phyloP scores from a whole-genome alignment of 371 early-diverging fungal genomes.

The Lichtheimia hyalospora region DNA sequence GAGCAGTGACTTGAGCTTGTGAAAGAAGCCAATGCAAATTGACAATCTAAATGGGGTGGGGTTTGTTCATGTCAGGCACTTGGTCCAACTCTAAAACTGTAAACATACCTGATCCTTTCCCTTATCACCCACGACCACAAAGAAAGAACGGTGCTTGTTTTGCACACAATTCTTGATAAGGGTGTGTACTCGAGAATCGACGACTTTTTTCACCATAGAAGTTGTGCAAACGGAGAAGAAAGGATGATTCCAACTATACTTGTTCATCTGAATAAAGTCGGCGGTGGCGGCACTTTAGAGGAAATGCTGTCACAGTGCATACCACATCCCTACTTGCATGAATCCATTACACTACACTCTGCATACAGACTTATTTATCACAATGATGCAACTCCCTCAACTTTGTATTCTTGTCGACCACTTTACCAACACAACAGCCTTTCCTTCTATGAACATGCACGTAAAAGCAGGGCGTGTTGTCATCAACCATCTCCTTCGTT shows the following conservation, averaged over 20 bases:
- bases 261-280: background rate
- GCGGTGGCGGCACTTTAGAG: background rate
- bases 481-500: no score
- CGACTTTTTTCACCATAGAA: conserved; percentile 81
- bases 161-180: conserved; percentile 91
- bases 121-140: conserved; percentile 95
- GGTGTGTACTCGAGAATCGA: conserved; percentile 93
- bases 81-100: no score
- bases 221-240: background rate
- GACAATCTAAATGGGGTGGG: conserved; percentile 64
- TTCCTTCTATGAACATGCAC: no score
- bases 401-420: no score
- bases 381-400: no score
- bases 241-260: background rate
- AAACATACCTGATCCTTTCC: conserved; percentile 96
- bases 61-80: background rate
- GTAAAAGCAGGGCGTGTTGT: no score
- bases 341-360: background rate
- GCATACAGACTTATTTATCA: no score
- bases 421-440: no score
- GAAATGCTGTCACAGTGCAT: conserved; percentile 1
- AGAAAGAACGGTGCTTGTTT: conserved; percentile 91
- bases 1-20: conserved; percentile 86
- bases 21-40: conserved; percentile 96
- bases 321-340: background rate